Percentiles rank a stretch among this genome's conserved stretches.
phyloP scores from a whole-genome alignment of 2,329 filamentous ascomycete species.

The Phyllosticta capitalensis region DNA sequence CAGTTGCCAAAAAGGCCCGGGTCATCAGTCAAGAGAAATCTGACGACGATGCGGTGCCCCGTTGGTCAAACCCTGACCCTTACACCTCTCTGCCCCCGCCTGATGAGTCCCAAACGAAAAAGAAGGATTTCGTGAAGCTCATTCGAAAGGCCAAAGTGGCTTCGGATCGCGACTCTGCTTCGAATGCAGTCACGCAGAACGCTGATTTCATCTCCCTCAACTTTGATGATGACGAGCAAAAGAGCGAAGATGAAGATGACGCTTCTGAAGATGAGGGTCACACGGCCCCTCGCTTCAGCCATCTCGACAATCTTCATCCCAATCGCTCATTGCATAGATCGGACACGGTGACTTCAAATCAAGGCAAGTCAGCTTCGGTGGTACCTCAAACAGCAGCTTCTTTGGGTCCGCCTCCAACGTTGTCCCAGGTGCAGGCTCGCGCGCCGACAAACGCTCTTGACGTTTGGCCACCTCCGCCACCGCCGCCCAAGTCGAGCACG shows the following conservation, averaged over 20 bases:
- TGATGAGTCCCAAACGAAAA: conserved; percentile 63
- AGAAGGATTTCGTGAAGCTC: conserved; percentile 77
- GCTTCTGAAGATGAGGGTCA: not conserved
- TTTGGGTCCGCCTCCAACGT: conserved; percentile 3
- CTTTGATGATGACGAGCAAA: conserved; percentile 46
- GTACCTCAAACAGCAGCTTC: conserved; percentile 1
- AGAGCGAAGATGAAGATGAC: not conserved
- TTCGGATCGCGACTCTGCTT: conserved; percentile 43
- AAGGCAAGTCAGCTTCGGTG: not conserved
- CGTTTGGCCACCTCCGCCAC: conserved; percentile 14
- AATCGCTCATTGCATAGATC: conserved; percentile 9
- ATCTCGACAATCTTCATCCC: conserved; percentile 22
- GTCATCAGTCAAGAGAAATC: conserved; percentile 15
- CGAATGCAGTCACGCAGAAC: conserved; percentile 36
- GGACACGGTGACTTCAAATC: not conserved
- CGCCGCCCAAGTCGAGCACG: not conserved
- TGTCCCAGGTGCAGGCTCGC: not conserved
- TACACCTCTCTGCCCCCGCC: conserved; percentile 80
- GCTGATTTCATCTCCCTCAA: conserved; percentile 90
- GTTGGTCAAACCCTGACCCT: conserved; percentile 94
- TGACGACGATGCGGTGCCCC: conserved; percentile 43
- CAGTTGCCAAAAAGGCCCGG: conserved; percentile 19
- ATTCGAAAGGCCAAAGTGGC: conserved; percentile 82
- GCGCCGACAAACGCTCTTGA: conserved; percentile 10
- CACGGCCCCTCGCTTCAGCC: conserved; percentile 20